Evolutionary conservation across 2,329 filamentous ascomycete genomes (phyloP).

Genomic region (Lecanoromycetidae sp.): DNA sequence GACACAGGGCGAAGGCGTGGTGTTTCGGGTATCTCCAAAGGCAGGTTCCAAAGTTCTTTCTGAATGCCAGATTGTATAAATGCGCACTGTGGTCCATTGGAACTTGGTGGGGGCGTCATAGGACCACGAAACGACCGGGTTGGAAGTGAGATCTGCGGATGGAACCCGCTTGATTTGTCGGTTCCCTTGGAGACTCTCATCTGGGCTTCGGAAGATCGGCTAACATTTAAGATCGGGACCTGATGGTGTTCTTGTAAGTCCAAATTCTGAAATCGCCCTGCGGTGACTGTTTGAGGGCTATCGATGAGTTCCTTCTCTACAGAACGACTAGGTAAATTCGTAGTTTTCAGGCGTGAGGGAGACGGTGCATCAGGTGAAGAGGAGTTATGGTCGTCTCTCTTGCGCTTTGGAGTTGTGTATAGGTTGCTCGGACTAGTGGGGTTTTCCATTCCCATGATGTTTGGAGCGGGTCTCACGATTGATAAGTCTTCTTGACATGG

Average conservation of each 20-base stretch:
- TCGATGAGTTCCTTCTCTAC: slow-evolving; percentile 24
- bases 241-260: slow-evolving; percentile 24
- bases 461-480: too few relatives aligned
- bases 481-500: too few relatives aligned
- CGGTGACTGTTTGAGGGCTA: slow-evolving; percentile 30
- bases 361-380: slow-evolving; percentile 4
- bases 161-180: background rate
- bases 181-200: background rate
- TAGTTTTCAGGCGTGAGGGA: slow-evolving; percentile 11
- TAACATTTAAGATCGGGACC: slow-evolving; percentile 2
- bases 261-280: slow-evolving; percentile 30
- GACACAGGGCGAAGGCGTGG: slow-evolving; percentile 14
- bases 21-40: slow-evolving; percentile 16
- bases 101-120: slow-evolving; percentile 2
- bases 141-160: slow-evolving; percentile 6
- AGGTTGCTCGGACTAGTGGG: background rate
- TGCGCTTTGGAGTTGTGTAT: slow-evolving; percentile 16
- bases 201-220: background rate
- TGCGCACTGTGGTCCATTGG: background rate
- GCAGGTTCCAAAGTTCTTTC: background rate
- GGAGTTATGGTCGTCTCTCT: slow-evolving; percentile 7
- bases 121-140: slow-evolving; percentile 1
- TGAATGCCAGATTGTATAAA: background rate
- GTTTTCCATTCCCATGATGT: background rate
- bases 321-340: slow-evolving; percentile 21